Base-by-base conservation (phyloP, 306 rosid genomes). In the Vigna nakashimae region DNA sequence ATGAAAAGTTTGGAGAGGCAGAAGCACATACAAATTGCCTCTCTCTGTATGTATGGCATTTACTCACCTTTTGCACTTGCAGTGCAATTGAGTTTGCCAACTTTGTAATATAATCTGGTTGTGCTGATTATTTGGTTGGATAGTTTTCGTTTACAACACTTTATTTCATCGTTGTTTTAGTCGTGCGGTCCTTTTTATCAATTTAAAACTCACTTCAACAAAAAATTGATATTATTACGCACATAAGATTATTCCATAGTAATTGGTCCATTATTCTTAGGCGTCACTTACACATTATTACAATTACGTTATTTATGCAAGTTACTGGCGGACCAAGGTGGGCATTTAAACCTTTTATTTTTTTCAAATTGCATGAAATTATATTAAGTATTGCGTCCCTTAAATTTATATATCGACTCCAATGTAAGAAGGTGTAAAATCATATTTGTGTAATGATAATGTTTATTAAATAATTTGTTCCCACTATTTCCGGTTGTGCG, bases 31-130 rank as follows among this genome's bases (percentile, higher is more conserved):
- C 78, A 80, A 69, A 10, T 56, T 55, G 90, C 92, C 89, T 84
- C 89, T 38, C 38, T 13, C 65, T 89, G 88, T 82, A 83, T 86
- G 72, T 84, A 84, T 74, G 74, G 84, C 64, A 16, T 82, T 70
- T 49, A 40, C 36, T 74, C 18, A 87, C 95, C 83, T 79, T 83
- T 81, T 92, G 89, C 88, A 74, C 79, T 67, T 40, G 38, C 46
- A 8, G 79, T 79, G 92, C 90, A 80, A 45, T 86, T 64, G 84
- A 82, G 89, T 86, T 40, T 80, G 71, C 45, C 46, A 68, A 40
- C 64, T 56, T 73, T 92, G 92, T 89, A 92, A 79, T 73, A 83
- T 80, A 87, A 24, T 76, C 65, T 87, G 88, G 56, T 77, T 82
- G 69, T 81, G 78, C 67, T 45, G 62, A 68, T 36, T 45, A 82